Evolutionary conservation across 2,329 filamentous ascomycete genomes (phyloP).

Genomic region (Didymella segeticola): DNA sequence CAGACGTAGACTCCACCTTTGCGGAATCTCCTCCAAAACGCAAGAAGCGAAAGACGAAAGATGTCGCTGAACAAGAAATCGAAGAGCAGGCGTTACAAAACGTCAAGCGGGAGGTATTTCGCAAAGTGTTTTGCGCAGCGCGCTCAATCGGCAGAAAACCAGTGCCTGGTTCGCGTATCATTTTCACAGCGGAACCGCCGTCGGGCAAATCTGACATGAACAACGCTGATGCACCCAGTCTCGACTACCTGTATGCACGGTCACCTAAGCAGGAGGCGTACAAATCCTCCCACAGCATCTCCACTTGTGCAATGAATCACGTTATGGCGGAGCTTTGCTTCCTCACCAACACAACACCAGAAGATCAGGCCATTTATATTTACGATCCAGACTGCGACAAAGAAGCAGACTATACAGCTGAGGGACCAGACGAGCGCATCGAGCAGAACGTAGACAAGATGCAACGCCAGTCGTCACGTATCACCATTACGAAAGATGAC

Average conservation of each 20-base stretch:
- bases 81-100: background rate
- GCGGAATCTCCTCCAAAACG: background rate
- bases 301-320: background rate
- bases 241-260: background rate
- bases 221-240: background rate
- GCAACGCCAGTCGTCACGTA: background rate
- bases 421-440: background rate
- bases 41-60: background rate
- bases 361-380: background rate
- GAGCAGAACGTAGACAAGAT: background rate
- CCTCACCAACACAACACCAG: background rate
- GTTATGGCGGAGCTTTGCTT: background rate
- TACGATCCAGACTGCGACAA: background rate
- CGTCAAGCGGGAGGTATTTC: background rate
- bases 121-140: background rate
- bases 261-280: rapidly evolving
- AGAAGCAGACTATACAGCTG: background rate
- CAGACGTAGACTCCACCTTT: background rate
- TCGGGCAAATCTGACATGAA: background rate
- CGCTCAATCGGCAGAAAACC: background rate
- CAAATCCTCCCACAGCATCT: background rate
- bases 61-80: background rate
- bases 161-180: background rate
- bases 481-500: background rate
- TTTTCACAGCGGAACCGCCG: background rate